Percentiles rank a stretch among this genome's conserved stretches.
These are phyloP conservation scores for Ormosia semicastrata DNA, from an alignment of 306 rosid species.

Conservation along the genomic window DNA sequence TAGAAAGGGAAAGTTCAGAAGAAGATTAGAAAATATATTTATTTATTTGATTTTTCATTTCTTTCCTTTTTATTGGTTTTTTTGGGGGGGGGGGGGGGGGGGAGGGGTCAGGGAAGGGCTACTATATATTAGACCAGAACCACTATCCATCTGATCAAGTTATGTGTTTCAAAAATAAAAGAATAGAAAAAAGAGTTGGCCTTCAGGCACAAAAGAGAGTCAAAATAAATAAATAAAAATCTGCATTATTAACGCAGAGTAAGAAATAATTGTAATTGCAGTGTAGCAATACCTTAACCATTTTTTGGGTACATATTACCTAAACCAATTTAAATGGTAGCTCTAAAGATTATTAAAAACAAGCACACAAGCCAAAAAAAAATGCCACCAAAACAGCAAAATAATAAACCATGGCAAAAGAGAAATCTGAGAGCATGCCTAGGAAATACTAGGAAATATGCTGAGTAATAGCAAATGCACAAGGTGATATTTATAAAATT, in stretches of 20 bases:
- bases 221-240: background rate
- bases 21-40: background rate
- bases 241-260: background rate
- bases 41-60: background rate
- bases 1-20: constrained; percentile 31
- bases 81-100: too few relatives aligned
- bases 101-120: background rate
- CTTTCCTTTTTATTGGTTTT: background rate
- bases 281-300: background rate
- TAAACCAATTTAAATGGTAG: background rate
- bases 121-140: background rate
- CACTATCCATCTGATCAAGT: background rate
- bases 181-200: background rate
- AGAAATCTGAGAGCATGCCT: background rate
- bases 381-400: background rate
- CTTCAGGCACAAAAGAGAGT: background rate
- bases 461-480: background rate
- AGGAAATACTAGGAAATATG: background rate
- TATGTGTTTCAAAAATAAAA: background rate
- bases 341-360: background rate
- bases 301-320: background rate
- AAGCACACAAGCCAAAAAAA: background rate
- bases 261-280: background rate
- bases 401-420: background rate
- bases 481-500: background rate